Evolutionary conservation across 768 basidiomycete species (phyloP), one percentile per base, ranked within the genome.

Genomic region (Russula sp.): DNA sequence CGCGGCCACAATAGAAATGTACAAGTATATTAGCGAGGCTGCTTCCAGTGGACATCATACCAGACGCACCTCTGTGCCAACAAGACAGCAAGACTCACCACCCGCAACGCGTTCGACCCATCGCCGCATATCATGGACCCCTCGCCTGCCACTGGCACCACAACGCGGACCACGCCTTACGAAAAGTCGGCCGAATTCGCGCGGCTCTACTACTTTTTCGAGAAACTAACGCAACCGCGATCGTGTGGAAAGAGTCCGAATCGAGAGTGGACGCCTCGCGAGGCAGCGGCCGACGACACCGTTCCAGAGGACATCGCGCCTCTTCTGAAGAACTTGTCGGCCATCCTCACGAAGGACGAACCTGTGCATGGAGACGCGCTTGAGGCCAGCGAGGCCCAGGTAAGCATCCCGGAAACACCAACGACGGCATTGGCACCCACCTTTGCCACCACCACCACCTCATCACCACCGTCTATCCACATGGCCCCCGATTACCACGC

Each of bases 271-370:
- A 16, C 18, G 22, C 16, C 65, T 9, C 27, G 22, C 20, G 57
- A 55, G 22, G 27, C 27, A 8, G 40, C 45, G 7, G n/a, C 11
- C 6, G 66, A 67, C n/a, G 55, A 9, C 10, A 10, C 40, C 10
- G n/a, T 68, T n/a, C 67, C 67, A 11, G 62, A 63, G n/a, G 67
- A 68, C 31, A 57, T 68, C 39, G 67, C 61, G 20, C 67, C 67
- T 13, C 65, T 68, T 22, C 59, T 67, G 22, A 57, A 63, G 48
- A 66, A 66, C 7, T 37, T 66, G 42, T 55, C 61, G 3, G 54
- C 55, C n/a, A 56, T 68, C 56, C 53, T 66, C 27, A 58, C 54
- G 34, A 68, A 66, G 58, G 65, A 59, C 31, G 61, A 52, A 20
- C 50, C 39, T 9, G 32, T 20, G 14, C 53, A 59, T 4, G 56